Conservation (phyloP, 2,329 filamentous ascomycete genomes). For the Colletotrichum eremochloae region DNA sequence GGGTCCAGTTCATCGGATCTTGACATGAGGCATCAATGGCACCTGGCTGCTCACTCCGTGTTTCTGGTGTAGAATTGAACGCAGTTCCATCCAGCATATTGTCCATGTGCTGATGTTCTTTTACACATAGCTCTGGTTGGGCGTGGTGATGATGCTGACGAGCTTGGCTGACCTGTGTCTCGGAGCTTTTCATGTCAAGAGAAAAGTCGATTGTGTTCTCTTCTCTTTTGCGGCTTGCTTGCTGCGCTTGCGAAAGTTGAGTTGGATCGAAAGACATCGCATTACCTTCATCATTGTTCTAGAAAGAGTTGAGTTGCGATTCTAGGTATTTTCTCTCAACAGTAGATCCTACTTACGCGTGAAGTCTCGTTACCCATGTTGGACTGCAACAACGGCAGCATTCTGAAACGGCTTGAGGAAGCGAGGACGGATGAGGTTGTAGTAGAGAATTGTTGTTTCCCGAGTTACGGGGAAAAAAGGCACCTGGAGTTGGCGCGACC, state of each 20-base stretch:
- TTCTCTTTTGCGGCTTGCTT: background rate
- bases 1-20: background rate
- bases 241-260: background rate
- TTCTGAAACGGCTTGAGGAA: background rate
- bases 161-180: background rate
- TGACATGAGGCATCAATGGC: background rate
- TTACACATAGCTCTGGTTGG: rapidly evolving
- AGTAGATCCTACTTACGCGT: background rate
- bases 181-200: too few relatives aligned
- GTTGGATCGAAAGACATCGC: background rate
- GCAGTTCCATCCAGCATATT: rapidly evolving
- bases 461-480: too few relatives aligned
- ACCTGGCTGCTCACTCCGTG: background rate
- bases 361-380: background rate
- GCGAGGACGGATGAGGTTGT: background rate
- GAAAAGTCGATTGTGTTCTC: background rate
- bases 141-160: background rate
- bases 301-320: background rate
- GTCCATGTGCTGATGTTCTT: background rate
- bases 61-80: background rate
- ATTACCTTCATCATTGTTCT: background rate
- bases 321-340: background rate
- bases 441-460: too few relatives aligned
- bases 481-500: too few relatives aligned
- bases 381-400: background rate